Evolutionary conservation across 2,329 filamentous ascomycete species (phyloP).

Genomic region (Curvularia sp.): DNA sequence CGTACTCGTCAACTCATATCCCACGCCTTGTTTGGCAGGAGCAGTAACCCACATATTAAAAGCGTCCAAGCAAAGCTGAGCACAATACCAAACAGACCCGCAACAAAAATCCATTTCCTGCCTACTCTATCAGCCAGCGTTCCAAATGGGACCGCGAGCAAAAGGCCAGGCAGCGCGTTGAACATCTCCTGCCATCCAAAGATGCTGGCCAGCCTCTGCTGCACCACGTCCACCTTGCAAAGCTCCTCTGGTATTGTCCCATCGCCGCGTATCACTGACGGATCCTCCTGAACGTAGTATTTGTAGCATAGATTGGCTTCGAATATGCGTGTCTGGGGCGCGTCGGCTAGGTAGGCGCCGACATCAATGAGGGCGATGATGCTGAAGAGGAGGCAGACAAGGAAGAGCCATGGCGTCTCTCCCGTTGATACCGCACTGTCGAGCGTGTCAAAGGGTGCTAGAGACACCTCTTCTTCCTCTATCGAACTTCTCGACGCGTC

Average conservation of each 20-base stretch:
- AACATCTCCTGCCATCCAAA: conserved; percentile 60
- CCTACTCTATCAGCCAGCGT: conserved; percentile 58
- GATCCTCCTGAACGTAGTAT: conserved; percentile 53
- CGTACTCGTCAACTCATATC: conserved; percentile 9
- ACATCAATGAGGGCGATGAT: conserved; percentile 56
- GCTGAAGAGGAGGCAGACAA: conserved; percentile 48
- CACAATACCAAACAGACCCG: conserved; percentile 54
- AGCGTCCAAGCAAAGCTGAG: conserved; percentile 42
- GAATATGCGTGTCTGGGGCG: conserved; percentile 57
- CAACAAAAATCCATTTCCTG: conserved; percentile 54
- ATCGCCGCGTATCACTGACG: conserved; percentile 51
- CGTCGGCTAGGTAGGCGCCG: conserved; percentile 54
- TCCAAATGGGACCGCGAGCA: conserved; percentile 59
- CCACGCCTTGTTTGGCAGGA: not conserved
- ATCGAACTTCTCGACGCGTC: conserved; percentile 21
- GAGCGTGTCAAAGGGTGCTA: conserved; percentile 21
- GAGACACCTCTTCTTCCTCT: conserved; percentile 26
- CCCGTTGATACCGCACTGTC: conserved; percentile 5
- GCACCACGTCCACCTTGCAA: conserved; percentile 59
- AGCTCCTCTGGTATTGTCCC: conserved; percentile 56
- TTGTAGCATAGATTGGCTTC: conserved; percentile 58
- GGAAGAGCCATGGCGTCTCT: conserved; percentile 43
- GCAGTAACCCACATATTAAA: conserved; percentile 39
- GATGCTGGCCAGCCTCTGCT: conserved; percentile 58
- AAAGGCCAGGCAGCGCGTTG: conserved; percentile 52